Percentiles rank a stretch among this genome's conserved stretches.
Evolutionary conservation across 176 grass and related monocot species (phyloP).

Genomic region (Paspalum notatum): DNA sequence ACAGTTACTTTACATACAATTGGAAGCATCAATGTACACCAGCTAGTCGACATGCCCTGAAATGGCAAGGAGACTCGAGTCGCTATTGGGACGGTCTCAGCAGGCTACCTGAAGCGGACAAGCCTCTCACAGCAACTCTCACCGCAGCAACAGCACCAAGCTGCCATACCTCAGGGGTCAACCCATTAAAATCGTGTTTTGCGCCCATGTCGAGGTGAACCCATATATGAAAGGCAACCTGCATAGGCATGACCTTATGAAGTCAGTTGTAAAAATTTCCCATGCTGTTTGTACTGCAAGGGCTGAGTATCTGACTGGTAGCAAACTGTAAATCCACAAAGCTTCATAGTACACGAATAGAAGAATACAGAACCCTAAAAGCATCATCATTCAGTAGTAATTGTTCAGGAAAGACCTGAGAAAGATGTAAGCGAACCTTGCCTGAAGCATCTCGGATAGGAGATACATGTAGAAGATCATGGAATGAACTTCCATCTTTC

Average conservation of each 20-base stretch:
- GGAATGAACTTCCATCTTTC: slow-evolving; percentile 85
- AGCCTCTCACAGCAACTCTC: slow-evolving; percentile 81
- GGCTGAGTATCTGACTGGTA: not conserved
- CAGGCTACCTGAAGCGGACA: slow-evolving; percentile 60
- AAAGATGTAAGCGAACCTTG: slow-evolving; percentile 64
- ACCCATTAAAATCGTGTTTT: slow-evolving; percentile 54
- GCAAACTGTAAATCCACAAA: not conserved
- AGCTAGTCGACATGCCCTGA: not conserved
- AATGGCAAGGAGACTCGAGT: not conserved
- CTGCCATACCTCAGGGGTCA: slow-evolving; percentile 74
- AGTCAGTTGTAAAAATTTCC: not conserved
- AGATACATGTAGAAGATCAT: slow-evolving; percentile 84
- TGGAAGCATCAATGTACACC: slow-evolving; percentile 23
- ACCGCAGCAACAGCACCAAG: slow-evolving; percentile 82
- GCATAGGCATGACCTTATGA: not conserved
- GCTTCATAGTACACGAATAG: not conserved
- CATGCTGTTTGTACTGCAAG: not conserved
- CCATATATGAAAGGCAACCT: slow-evolving; percentile 82
- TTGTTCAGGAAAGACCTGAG: slow-evolving; percentile 29
- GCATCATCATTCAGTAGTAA: not conserved
- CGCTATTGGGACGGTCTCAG: slow-evolving; percentile 60
- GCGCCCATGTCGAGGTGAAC: slow-evolving; percentile 73
- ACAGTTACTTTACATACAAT: slow-evolving; percentile 52
- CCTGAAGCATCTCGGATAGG: slow-evolving; percentile 87
- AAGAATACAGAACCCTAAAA: not conserved